Evolutionary conservation across 2,329 filamentous ascomycete species (phyloP), one percentile per base, ranked within the genome.

Genomic region (Lecanosticta acicola): DNA sequence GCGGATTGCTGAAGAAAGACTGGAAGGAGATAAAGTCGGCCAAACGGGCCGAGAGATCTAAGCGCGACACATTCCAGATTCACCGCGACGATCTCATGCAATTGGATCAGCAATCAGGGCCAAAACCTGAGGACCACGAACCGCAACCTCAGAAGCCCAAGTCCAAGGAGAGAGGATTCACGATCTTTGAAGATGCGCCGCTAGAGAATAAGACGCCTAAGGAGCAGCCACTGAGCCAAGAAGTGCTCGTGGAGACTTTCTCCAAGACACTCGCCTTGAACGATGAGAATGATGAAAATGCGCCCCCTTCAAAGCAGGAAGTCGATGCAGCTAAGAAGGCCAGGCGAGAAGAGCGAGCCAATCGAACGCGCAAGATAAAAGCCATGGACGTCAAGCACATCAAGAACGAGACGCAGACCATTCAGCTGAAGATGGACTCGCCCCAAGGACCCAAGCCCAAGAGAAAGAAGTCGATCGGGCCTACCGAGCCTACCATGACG

Each of bases 401-500:
- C 41, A 70, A 90, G 59, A 76, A 73, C 42, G 89, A 94, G 67
- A 94, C 90, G 2, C 89, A 96, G 67, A 95, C 91, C 42, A 87
- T 97, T 67, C 93, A 94, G 74, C 85, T 89, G 46, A 96, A 96
- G 58, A 73, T 97, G 44, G 87, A 93, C 60, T 96, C 91, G 1
- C 91, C 90, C 0, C 86, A 86, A 0, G 80, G 83, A n/a, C 82
- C 81, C 3, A 97, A 94, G 66, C 76, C 91, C 45, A 85, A 83
- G 75, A 87, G 87, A 66, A 93, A 85, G 65, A 83, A 82, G 41
- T 76, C 75, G 9, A 68, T 72, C 36, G 90, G 85, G 62, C 81
- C 81, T 24, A 70, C 74, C 29, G 91, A 97, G 66, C 87, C 90
- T n/a, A 98, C 93, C 1, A 96, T 98, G 90, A 98, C 93, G 0